Conservation (phyloP, 2,329 filamentous ascomycete genomes). For the Capronia coronata region DNA sequence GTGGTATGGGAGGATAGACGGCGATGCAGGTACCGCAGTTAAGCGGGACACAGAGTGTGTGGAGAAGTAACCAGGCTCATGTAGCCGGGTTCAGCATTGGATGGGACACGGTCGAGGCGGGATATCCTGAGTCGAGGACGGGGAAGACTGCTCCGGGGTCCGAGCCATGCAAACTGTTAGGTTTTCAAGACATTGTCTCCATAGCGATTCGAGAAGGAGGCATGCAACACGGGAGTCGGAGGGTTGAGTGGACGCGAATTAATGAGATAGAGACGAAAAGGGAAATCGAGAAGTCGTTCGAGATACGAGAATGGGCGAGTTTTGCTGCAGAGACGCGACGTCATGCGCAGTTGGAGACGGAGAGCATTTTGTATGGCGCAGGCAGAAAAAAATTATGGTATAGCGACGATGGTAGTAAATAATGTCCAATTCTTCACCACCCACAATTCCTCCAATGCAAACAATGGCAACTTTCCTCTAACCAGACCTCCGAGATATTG, state of each 20-base stretch:
- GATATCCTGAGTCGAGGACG: not conserved
- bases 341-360: not conserved
- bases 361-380: not conserved
- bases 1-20: not conserved
- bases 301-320: not conserved
- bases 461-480: too few relatives aligned
- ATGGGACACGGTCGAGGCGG: not conserved
- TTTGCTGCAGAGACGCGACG: not conserved
- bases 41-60: slow-evolving; percentile 2
- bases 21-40: slow-evolving; percentile 5
- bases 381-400: not conserved
- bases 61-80: slow-evolving; percentile 1
- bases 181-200: too few relatives aligned
- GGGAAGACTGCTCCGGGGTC: too few relatives aligned
- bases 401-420: not conserved
- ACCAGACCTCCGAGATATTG: not conserved
- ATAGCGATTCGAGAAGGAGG: too few relatives aligned
- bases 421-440: not conserved
- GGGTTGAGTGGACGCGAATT: not conserved
- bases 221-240: too few relatives aligned
- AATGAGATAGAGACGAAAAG: not conserved
- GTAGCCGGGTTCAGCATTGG: not conserved
- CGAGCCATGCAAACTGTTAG: too few relatives aligned
- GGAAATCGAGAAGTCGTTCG: too few relatives aligned
- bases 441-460: not conserved